Evolutionary conservation across 1,139 yeast species (phyloP), one percentile per base, ranked within the genome.

Genomic region (Hemisphaericaspora lyxosophila): DNA sequence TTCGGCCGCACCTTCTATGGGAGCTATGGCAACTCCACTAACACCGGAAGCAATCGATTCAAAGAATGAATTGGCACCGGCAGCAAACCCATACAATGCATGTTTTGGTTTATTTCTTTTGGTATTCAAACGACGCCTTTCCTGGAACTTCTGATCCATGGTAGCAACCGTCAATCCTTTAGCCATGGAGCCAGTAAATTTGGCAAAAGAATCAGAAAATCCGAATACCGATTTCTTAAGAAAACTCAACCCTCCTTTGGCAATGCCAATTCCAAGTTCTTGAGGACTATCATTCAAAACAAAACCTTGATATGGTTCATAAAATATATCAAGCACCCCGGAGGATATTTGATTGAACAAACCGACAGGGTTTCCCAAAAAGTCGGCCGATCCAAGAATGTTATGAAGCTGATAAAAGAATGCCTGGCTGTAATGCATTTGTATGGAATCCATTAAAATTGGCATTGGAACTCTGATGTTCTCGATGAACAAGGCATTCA

Each of bases 291-390:
- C 98, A 48, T 86, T 90, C 75, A 92, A 78, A 38, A 92, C 79
- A 51, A 88, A 87, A 0, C 99, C 99, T 55, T 89, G 94, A 54
- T 92, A 94, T 1, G 99, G 99, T 55, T 92, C 98, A 57, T 94
- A 94, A 58, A 94, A 94, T 28, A 92, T 85, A 60, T 94, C 99
- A 75, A 89, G 78, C 7, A 92, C 95, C 35, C 99, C 98, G 0
- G 97, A 88, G 41, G 96, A 84, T 42, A 94, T 69, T 49, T 90
- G 89, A 55, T 88, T 94, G 64, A 92, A 94, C 43, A 94, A 67
- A 2, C 98, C 98, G 25, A 94, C 97, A 0, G 99, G 99, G 50
- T 94, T 92, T 22, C 98, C 99, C 39, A 94, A 68, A 51, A 94
- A 79, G 61, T 94, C 98, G 0, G 98, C 98, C 14, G 97, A 88